These are phyloP conservation scores for Amaranthus cruentus DNA, from an alignment of 148 eudicot genomes.

Conservation along the genomic window DNA sequence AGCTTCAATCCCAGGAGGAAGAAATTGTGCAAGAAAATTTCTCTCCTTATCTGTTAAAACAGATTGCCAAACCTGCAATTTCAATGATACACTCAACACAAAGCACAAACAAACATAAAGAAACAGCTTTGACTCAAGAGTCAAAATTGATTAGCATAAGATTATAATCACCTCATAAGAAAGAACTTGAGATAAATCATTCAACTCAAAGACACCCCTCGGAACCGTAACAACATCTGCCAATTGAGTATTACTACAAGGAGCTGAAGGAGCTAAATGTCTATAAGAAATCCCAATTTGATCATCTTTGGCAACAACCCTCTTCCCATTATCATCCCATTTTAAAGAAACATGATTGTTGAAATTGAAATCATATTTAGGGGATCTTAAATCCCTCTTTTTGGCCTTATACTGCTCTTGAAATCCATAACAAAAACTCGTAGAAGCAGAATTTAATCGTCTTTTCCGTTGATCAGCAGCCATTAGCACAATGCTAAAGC, in stretches of 20 bases:
- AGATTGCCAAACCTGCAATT: constrained; percentile 72
- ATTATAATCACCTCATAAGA: constrained; percentile 56
- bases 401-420: constrained; percentile 43
- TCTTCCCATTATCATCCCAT: constrained; percentile 77
- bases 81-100: background rate
- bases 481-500: constrained; percentile 41
- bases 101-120: background rate
- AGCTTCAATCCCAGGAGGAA: constrained; percentile 52
- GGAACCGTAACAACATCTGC: constrained; percentile 73
- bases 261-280: constrained; percentile 43
- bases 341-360: constrained; percentile 55
- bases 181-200: constrained; percentile 55
- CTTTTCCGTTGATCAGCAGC: constrained; percentile 84
- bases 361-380: constrained; percentile 36
- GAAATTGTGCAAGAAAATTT: constrained; percentile 56
- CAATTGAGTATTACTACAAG: constrained; percentile 37
- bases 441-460: constrained; percentile 36
- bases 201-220: constrained; percentile 55
- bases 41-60: constrained; percentile 63
- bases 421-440: constrained; percentile 31
- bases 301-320: constrained; percentile 70
- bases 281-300: constrained; percentile 68
- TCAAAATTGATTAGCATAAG: background rate
- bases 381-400: constrained; percentile 45
- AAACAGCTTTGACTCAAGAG: background rate